Evolutionary conservation across 2,329 filamentous ascomycete genomes (phyloP).

Genomic region (Cytospora schulzeri): DNA sequence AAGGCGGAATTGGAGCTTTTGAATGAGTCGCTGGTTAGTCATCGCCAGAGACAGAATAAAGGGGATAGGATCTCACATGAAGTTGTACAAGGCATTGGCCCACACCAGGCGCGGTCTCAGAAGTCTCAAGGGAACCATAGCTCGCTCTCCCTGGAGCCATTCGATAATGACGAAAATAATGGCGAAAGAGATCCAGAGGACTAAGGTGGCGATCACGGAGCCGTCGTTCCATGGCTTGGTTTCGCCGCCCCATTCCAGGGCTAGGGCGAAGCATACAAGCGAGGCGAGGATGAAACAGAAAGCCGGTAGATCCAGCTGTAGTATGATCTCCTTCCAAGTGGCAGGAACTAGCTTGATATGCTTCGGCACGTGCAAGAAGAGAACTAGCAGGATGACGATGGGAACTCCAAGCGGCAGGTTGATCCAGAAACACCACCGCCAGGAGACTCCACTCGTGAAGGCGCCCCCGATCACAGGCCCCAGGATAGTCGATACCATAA

Average conservation of each 20-base stretch:
- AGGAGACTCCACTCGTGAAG: slow-evolving; percentile 57
- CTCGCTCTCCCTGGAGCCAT: not conserved
- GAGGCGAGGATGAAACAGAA: not conserved
- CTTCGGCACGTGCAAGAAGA: slow-evolving; percentile 6
- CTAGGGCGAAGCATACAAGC: slow-evolving; percentile 12
- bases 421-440: slow-evolving; percentile 55
- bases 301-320: slow-evolving; percentile 19
- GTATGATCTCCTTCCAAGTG: slow-evolving; percentile 13
- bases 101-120: slow-evolving; percentile 11
- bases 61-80: no score
- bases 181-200: not conserved
- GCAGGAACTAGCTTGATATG: slow-evolving; percentile 10
- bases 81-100: slow-evolving; percentile 13
- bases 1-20: not conserved
- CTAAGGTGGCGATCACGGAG: slow-evolving; percentile 10
- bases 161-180: not conserved
- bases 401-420: slow-evolving; percentile 30
- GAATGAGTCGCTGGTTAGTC: not conserved
- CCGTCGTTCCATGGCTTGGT: slow-evolving; percentile 5
- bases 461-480: slow-evolving; percentile 59
- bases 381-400: not conserved
- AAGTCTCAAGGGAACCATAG: slow-evolving; percentile 13
- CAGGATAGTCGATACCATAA: slow-evolving; percentile 36
- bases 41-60: no score
- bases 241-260: slow-evolving; percentile 17